Base-by-base conservation (phyloP, 805 yeast genomes). In the Middelhovenomyces tepae region DNA sequence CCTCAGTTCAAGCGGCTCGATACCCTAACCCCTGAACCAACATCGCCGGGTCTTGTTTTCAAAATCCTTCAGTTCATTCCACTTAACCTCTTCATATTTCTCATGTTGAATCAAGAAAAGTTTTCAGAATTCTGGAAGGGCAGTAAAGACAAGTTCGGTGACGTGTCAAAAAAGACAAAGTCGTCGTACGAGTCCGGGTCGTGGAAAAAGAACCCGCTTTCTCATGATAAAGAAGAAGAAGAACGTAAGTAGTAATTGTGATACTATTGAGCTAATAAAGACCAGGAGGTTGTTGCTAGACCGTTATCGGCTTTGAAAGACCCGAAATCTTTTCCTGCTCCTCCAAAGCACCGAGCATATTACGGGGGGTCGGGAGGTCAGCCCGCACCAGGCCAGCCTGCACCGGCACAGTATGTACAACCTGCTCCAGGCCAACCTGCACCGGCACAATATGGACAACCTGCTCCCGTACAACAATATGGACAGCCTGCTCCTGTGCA, bases 311-410 rank as follows among this genome's bases (percentile, higher is more conserved):
- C 59, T 3, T 35, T 57, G 28, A 50, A 39, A 21, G 59, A 60
- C 32, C 56, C 67, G 14, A 42, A 38, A 8, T 32, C 61, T 7
- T 55, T 64, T 34, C 70, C 72, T 3, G 56, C 65, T 7, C 73
- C 73, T 1, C 77, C 77, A 0, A 54, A 47, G 32, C 57, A 71
- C 22, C 53, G 51, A 17, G 65, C 56, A 10, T 49, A 53, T 13
- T 51, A 57, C 7, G 46, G 48, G 10, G 58, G 36, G 4, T 53
- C 44, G 7, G n/a, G n/a, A n/a, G n/a, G n/a, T n/a, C n/a, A n/a
- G n/a, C n/a, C n/a, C n/a, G n/a, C n/a, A n/a, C n/a, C n/a, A n/a
- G n/a, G n/a, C n/a, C 53, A 11, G 22, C 15, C 27, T 6, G 23
- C 34, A 10, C 16, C 14, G 31, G 36, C 21, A 13, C 31, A 16